Conservation (phyloP, 2,329 filamentous ascomycete species). For the Talaromyces marneffei region DNA sequence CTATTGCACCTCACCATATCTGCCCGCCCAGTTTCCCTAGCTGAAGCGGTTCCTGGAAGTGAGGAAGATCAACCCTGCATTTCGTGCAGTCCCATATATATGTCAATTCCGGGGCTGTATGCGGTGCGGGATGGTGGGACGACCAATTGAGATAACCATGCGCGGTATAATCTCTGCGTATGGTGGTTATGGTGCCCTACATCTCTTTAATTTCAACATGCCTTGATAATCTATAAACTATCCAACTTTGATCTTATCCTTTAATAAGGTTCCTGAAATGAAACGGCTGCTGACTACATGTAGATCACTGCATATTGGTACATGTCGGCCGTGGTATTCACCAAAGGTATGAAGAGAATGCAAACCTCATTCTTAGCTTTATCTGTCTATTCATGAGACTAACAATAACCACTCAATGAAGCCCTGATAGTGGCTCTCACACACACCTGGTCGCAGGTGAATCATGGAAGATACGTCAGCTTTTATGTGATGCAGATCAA, state of each 20-base stretch:
- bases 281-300: constrained; percentile 25
- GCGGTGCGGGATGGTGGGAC: constrained; percentile 72
- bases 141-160: constrained; percentile 59
- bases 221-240: not conserved
- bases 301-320: constrained; percentile 40
- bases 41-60: constrained; percentile 78
- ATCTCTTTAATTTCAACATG: constrained; percentile 31
- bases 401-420: not conserved
- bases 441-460: constrained; percentile 83
- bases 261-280: not conserved
- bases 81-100: constrained; percentile 57
- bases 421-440: constrained; percentile 72
- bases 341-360: constrained; percentile 17
- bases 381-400: not conserved
- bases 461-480: constrained; percentile 66
- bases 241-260: constrained; percentile 19
- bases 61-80: constrained; percentile 74
- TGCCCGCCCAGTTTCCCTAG: constrained; percentile 70
- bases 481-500: constrained; percentile 83
- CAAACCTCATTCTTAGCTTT: not conserved
- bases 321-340: constrained; percentile 31
- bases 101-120: constrained; percentile 52
- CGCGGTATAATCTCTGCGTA: constrained; percentile 50
- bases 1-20: constrained; percentile 57
- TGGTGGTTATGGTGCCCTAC: constrained; percentile 64